Conservation (phyloP, 2,329 filamentous ascomycete species). For the Scedosporium boydii region DNA sequence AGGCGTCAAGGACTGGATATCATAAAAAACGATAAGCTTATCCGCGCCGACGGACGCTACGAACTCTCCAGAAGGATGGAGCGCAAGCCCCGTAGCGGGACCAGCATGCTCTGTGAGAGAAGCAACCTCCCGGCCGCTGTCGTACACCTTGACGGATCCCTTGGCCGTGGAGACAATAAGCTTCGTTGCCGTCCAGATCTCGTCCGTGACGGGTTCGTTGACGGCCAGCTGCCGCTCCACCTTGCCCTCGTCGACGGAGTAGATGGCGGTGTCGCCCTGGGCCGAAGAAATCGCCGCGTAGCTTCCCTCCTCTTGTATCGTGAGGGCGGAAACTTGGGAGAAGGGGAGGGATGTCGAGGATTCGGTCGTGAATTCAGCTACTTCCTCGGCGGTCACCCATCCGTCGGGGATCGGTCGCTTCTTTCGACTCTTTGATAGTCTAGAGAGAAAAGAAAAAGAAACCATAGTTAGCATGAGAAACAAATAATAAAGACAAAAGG, state of each 20-base stretch:
- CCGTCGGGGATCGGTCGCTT: slow-evolving; percentile 78
- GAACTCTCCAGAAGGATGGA: slow-evolving; percentile 76
- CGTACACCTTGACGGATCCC: slow-evolving; percentile 72
- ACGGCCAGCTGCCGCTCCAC: slow-evolving; percentile 59
- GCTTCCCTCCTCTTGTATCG: slow-evolving; percentile 37
- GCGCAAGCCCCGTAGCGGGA: slow-evolving; percentile 62
- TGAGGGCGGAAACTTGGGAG: slow-evolving; percentile 38
- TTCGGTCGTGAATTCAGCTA: slow-evolving; percentile 41
- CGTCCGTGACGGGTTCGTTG: slow-evolving; percentile 57
- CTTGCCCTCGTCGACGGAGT: slow-evolving; percentile 59
- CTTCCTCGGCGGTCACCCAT: slow-evolving; percentile 69
- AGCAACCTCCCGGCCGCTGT: slow-evolving; percentile 58
- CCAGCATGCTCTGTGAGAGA: slow-evolving; percentile 77
- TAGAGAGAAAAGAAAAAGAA: slow-evolving; percentile 24
- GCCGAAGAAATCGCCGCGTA: slow-evolving; percentile 65
- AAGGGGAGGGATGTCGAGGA: slow-evolving; percentile 38
- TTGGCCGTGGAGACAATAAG: slow-evolving; percentile 65
- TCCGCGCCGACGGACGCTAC: slow-evolving; percentile 82
- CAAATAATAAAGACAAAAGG: neutral
- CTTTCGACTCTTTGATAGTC: slow-evolving; percentile 78
- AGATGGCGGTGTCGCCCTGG: slow-evolving; percentile 67
- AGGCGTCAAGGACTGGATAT: slow-evolving; percentile 56
- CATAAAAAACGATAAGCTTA: slow-evolving; percentile 88
- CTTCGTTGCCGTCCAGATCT: slow-evolving; percentile 56
- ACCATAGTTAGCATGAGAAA: neutral